Base-by-base conservation (phyloP, 2,329 filamentous ascomycete genomes). In the Fusarium staphyleae region DNA sequence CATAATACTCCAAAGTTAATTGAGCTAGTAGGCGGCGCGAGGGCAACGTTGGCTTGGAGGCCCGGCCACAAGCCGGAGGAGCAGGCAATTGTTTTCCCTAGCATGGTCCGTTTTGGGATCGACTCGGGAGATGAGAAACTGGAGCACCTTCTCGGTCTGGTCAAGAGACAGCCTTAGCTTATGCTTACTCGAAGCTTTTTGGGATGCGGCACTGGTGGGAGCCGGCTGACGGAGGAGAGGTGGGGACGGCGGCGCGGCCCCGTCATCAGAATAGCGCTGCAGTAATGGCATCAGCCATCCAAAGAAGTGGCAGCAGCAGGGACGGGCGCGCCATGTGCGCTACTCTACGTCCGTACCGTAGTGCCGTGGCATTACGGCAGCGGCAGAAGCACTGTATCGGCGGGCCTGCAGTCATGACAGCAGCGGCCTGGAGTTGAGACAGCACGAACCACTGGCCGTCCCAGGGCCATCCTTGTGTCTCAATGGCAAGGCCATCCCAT, bases 181-280 rank as follows among this genome's bases (percentile, higher is more conserved):
- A 66, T 66, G 63, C 61, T 66, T 66, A 66, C 63, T 63, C 56
- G 54, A 61, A 59, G 55, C 49, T 55, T 57, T 54, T 62, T 59
- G 60, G 24, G 57, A 41, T 50, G 62, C 60, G 60, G 61, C 56
- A 64, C 50, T 62, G 54, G 56, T 50, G 51, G 52, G 44, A 26
- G 56, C 57, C 45, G 56, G 56, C 53, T 60, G 57, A 60, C 50
- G 62, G 63, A 56, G 48, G 49, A 51, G 48, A 56, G 54, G 65
- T 67, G 63, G 65, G 56, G 65, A 57, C 47, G 42, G 57, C 48
- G 53, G 55, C 43, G 52, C 53, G 55, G 53, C 42, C 59, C 59
- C 62, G 48, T 64, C 55, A 56, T 56, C 55, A 61, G 33, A 39
- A 60, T 57, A 41, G 46, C 51, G 61, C 54, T 59, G 30, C 45